Percentiles rank a stretch among this genome's conserved stretches.
Evolutionary conservation across 2,329 filamentous ascomycete genomes (phyloP).

Genomic region (Hypoxylon sp.): DNA sequence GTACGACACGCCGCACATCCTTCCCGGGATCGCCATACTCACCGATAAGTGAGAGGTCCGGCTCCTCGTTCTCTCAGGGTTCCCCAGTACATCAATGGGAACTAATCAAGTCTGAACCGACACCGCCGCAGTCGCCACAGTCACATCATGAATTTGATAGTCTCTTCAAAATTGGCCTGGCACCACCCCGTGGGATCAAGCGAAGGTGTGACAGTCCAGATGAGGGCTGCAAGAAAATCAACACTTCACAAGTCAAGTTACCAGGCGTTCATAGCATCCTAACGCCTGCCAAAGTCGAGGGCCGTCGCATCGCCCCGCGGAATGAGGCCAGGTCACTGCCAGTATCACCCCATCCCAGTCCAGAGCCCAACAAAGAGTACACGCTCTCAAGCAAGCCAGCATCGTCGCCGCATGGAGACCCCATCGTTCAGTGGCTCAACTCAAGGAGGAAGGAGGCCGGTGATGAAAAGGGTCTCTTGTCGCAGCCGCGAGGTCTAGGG

Average conservation of each 20-base stretch:
- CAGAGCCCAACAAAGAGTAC: slow-evolving; percentile 31
- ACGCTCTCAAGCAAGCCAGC: slow-evolving; percentile 11
- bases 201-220: slow-evolving; percentile 20
- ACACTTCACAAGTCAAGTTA: slow-evolving; percentile 24
- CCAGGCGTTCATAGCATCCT: slow-evolving; percentile 30
- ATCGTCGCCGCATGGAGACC: slow-evolving; percentile 21
- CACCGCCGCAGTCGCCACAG: slow-evolving; percentile 33
- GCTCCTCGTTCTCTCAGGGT: slow-evolving; percentile 34
- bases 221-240: slow-evolving; percentile 12
- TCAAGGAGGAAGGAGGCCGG: slow-evolving; percentile 27
- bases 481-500: slow-evolving; percentile 21
- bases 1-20: background rate
- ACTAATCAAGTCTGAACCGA: slow-evolving; percentile 25
- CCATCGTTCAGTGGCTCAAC: slow-evolving; percentile 41
- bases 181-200: slow-evolving; percentile 12
- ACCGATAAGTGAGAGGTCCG: slow-evolving; percentile 30
- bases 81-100: slow-evolving; percentile 27
- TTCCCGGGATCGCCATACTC: slow-evolving; percentile 27
- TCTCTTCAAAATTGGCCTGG: slow-evolving; percentile 7
- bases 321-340: background rate
- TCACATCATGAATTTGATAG: slow-evolving; percentile 32
- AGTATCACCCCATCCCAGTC: slow-evolving; percentile 32
- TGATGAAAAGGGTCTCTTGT: slow-evolving; percentile 26
- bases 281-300: background rate
- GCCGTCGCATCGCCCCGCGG: background rate